A percentile compares a stretch with the other conserved stretches of the same genome.
Evolutionary conservation across 2,329 filamentous ascomycete genomes (phyloP).

Genomic region (Cryphonectria nitschkei): DNA sequence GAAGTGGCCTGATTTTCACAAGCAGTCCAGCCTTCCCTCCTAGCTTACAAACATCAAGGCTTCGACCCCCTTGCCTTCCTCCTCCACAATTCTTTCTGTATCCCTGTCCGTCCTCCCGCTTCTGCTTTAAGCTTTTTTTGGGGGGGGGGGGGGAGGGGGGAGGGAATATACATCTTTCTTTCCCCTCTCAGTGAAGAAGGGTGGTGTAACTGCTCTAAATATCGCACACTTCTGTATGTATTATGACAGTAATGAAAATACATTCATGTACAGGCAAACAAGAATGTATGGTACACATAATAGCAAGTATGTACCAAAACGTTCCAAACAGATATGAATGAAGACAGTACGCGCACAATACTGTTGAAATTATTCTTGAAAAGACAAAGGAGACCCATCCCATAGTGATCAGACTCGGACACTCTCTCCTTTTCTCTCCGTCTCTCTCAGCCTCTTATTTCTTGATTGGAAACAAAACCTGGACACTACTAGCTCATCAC

Average conservation of each 20-base stretch:
- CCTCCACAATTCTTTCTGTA: too few species aligned
- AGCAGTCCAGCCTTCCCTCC: not conserved
- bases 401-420: not conserved
- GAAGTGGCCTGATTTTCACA: not conserved
- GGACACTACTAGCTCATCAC: not conserved
- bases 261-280: not conserved
- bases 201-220: too few species aligned
- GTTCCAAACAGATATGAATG: too few species aligned
- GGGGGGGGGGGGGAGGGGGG: too few species aligned
- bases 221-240: not conserved
- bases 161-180: too few species aligned
- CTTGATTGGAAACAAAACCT: not conserved
- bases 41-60: too few species aligned
- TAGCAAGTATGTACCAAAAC: too few species aligned
- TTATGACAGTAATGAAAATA: not conserved
- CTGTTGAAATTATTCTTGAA: not conserved
- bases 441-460: not conserved
- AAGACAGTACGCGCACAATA: too few species aligned
- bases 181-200: not conserved
- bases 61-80: too few species aligned
- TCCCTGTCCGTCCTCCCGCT: too few species aligned
- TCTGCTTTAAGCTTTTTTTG: too few species aligned
- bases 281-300: too few species aligned
- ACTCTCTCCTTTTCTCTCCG: not conserved
- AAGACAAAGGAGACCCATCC: not conserved